phyloP scores from a whole-genome alignment of 73 alveolate species.

The Strombidium stylifer region DNA sequence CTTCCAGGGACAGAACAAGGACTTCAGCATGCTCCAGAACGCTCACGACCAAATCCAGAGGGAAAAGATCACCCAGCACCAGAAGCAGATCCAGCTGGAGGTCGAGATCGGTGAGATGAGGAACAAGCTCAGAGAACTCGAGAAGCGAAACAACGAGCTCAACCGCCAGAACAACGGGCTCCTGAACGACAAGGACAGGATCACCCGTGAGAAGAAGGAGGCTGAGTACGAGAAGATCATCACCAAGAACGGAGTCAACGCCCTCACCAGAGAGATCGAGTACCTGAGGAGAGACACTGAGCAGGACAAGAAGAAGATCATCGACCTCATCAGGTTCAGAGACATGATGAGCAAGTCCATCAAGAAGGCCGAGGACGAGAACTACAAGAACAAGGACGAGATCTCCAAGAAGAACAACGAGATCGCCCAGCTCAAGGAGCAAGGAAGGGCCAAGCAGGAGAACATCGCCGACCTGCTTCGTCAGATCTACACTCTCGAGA shows the following conservation, averaged over 20 bases:
- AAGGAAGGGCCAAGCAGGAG: conserved; percentile 55
- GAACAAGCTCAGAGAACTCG: conserved; percentile 29
- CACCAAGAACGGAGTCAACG: conserved; percentile 68
- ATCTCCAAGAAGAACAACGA: conserved; percentile 53
- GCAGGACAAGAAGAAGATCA: conserved; percentile 71
- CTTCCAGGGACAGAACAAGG: conserved; percentile 4
- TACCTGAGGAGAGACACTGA: conserved; percentile 70
- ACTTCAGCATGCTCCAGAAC: conserved; percentile 1
- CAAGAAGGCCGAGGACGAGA: conserved; percentile 67
- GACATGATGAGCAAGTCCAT: conserved; percentile 69
- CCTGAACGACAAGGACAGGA: conserved; percentile 46
- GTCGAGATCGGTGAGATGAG: conserved; percentile 40
- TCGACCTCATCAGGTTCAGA: conserved; percentile 77
- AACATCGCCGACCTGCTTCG: conserved; percentile 60
- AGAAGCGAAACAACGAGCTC: conserved; percentile 50
- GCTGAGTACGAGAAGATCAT: conserved; percentile 61
- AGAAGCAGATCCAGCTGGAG: conserved; percentile 24
- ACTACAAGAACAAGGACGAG: conserved; percentile 56
- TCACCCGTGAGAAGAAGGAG: conserved; percentile 51
- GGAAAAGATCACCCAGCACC: conserved; percentile 15
- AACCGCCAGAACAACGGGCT: conserved; percentile 39
- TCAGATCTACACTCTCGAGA: conserved; percentile 48
- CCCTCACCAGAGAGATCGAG: conserved; percentile 73
- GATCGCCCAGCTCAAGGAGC: conserved; percentile 46
- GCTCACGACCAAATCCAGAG: conserved; percentile 11